Evolutionary conservation across 1,284 basidiomycete genomes (phyloP).

Genomic region (Neolentinus lepideus): DNA sequence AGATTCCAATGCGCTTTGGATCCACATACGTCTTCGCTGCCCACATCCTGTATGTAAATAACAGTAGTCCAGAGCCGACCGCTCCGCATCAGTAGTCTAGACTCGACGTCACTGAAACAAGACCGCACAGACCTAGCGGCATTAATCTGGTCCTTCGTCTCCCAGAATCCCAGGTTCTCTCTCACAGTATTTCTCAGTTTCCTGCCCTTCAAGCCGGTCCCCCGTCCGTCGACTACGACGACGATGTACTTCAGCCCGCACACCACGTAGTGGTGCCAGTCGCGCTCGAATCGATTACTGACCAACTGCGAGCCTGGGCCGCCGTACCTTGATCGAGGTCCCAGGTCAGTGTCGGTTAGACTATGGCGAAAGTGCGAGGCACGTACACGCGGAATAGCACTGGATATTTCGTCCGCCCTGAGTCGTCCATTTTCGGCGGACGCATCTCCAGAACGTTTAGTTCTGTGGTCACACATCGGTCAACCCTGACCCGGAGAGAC

Average conservation of each 20-base stretch:
- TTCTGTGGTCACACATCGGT: slow-evolving; percentile 33
- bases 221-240: slow-evolving; percentile 87
- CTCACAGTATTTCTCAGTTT: slow-evolving; percentile 78
- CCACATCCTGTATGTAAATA: slow-evolving; percentile 68
- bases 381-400: slow-evolving; percentile 82
- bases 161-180: slow-evolving; percentile 79
- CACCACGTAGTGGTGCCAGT: slow-evolving; percentile 87
- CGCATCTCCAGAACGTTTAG: slow-evolving; percentile 87
- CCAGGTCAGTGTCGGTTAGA: neutral
- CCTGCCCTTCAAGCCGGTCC: slow-evolving; percentile 88
- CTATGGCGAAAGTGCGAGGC: neutral
- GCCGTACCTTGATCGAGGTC: slow-evolving; percentile 57
- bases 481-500: neutral
- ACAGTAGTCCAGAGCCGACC: neutral
- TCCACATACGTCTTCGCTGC: slow-evolving; percentile 76
- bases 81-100: neutral
- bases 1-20: slow-evolving; percentile 80
- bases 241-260: slow-evolving; percentile 81
- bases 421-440: slow-evolving; percentile 87
- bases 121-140: slow-evolving; percentile 59
- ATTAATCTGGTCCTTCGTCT: slow-evolving; percentile 83
- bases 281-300: slow-evolving; percentile 55
- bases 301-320: slow-evolving; percentile 85
- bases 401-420: slow-evolving; percentile 89
- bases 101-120: neutral